A percentile compares a stretch with the other conserved stretches of the same genome.
phyloP scores from a whole-genome alignment of 2,329 filamentous ascomycete species.

The Beauveria australis region DNA sequence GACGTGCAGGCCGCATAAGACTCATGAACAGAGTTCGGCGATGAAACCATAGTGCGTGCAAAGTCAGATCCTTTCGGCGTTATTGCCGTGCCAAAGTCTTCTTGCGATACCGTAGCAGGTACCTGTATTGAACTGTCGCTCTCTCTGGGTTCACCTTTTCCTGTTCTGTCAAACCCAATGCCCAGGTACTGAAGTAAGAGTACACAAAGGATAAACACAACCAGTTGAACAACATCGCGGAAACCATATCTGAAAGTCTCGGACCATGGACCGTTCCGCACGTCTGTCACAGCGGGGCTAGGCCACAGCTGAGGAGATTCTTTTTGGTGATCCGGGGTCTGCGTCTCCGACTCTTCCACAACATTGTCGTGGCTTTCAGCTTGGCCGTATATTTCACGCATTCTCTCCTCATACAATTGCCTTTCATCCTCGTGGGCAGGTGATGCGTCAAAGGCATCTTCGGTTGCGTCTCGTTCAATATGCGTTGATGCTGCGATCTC shows the following conservation, averaged over 20 bases:
- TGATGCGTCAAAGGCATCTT: slow-evolving; percentile 11
- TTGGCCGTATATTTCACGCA: slow-evolving; percentile 47
- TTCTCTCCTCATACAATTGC: slow-evolving; percentile 39
- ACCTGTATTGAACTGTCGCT: background rate
- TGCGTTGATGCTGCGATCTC: slow-evolving; percentile 19
- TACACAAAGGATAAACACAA: slow-evolving; percentile 2
- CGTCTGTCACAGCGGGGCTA: background rate
- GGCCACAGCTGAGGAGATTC: background rate
- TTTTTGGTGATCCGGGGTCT: background rate
- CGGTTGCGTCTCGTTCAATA: slow-evolving; percentile 12
- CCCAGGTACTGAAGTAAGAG: slow-evolving; percentile 5
- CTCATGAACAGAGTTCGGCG: slow-evolving; percentile 9
- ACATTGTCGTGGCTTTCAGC: slow-evolving; percentile 15
- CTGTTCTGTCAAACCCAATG: background rate
- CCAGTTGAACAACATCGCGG: background rate
- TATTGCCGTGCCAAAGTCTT: background rate
- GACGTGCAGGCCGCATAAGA: slow-evolving; percentile 18
- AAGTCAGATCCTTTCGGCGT: background rate
- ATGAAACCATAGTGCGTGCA: background rate
- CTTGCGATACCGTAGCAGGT: background rate
- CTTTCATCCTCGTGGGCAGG: slow-evolving; percentile 26
- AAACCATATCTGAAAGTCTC: background rate
- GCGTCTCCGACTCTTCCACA: background rate
- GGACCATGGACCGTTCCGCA: background rate
- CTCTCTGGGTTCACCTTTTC: background rate